A percentile compares a stretch with the other conserved stretches of the same genome.
Conservation (phyloP, 2,329 filamentous ascomycete species). For the Colletotrichum agaves region DNA sequence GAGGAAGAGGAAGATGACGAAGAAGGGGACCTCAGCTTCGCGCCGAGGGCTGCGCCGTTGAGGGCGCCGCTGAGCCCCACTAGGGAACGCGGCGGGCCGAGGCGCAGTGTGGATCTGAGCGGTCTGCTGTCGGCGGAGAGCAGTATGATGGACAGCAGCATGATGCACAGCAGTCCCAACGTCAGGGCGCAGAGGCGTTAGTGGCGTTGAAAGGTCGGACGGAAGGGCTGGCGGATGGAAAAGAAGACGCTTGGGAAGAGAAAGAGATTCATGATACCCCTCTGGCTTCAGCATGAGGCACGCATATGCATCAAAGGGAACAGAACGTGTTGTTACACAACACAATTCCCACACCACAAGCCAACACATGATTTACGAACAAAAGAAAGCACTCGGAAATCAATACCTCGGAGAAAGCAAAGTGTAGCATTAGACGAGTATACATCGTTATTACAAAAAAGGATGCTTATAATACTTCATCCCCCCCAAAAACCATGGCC, state of each 20-base stretch:
- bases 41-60: conserved; percentile 47
- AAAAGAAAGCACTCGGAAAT: background rate
- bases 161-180: conserved; percentile 64
- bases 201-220: background rate
- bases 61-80: conserved; percentile 52
- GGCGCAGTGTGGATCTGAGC: conserved; percentile 67
- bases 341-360: background rate
- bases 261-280: conserved; percentile 32
- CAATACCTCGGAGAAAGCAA: background rate
- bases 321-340: background rate
- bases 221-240: conserved; percentile 28
- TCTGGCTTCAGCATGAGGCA: background rate
- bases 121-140: conserved; percentile 66
- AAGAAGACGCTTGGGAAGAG: conserved; percentile 23
- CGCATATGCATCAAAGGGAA: background rate
- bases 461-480: background rate
- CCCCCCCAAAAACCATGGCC: background rate
- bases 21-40: conserved; percentile 51
- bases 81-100: conserved; percentile 40
- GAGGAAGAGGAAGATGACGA: conserved; percentile 40
- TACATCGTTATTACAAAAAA: conserved; percentile 21
- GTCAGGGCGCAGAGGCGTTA: conserved; percentile 49
- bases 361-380: background rate
- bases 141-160: conserved; percentile 60
- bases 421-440: conserved; percentile 16